Evolutionary conservation across 495 filamentous ascomycete genomes (phyloP).

Genomic region (Penicillium antarcticum): DNA sequence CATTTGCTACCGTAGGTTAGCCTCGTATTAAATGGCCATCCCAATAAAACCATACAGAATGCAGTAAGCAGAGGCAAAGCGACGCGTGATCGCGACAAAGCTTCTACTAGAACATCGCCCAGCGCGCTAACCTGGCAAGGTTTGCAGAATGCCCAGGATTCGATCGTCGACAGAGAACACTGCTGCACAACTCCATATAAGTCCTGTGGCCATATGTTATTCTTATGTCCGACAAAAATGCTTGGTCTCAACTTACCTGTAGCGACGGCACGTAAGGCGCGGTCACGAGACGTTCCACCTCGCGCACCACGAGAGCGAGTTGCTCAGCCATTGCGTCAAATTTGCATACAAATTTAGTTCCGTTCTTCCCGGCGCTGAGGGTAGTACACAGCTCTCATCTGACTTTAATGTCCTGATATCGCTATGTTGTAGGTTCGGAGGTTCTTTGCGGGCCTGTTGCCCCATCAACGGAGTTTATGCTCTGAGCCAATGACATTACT

Average conservation of each 20-base stretch:
- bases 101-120: conserved; percentile 41
- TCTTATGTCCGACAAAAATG: background rate
- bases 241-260: conserved; percentile 25
- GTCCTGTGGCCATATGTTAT: conserved; percentile 24
- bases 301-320: conserved; percentile 16
- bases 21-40: background rate
- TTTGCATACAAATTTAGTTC: background rate
- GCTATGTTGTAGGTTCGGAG: background rate
- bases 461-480: conserved; percentile 25
- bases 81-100: conserved; percentile 38
- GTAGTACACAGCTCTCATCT: no score
- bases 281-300: conserved; percentile 41
- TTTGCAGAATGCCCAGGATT: conserved; percentile 42
- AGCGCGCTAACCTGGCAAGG: conserved; percentile 44
- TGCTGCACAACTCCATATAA: conserved; percentile 30
- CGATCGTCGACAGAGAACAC: conserved; percentile 13
- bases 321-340: conserved; percentile 14
- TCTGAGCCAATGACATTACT: background rate
- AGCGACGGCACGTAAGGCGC: conserved; percentile 42
- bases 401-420: background rate
- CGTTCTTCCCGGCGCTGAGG: no score
- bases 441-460: conserved; percentile 27
- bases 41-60: conserved; percentile 33
- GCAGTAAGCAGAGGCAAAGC: conserved; percentile 35
- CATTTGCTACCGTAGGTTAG: conserved; percentile 24